Percentiles rank a stretch among this genome's conserved stretches.
Conservation (phyloP, 306 rosid genomes). For the Adenanthera pavonina region DNA sequence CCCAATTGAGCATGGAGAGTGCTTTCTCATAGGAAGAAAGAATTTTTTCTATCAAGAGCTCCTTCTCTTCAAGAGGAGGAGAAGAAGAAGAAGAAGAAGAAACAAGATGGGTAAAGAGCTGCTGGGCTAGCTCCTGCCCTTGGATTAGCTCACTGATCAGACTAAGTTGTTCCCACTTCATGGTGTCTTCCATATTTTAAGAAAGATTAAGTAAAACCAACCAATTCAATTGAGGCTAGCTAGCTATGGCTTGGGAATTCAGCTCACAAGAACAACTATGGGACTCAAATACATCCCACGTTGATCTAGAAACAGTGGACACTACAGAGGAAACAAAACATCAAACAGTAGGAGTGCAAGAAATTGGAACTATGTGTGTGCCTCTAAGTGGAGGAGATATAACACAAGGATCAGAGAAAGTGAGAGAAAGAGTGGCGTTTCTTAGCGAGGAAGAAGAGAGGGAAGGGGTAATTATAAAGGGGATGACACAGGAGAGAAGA, state of each 20-base stretch:
- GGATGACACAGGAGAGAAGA: conserved; percentile 37
- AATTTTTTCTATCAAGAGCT: conserved; percentile 55
- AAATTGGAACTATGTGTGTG: not conserved
- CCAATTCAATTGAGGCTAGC: conserved; percentile 3
- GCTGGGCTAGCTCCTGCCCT: conserved; percentile 68
- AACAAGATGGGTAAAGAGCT: conserved; percentile 51
- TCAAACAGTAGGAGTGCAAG: conserved; percentile 13
- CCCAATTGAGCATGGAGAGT: conserved; percentile 46
- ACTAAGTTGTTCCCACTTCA: conserved; percentile 48
- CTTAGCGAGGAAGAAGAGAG: conserved; percentile 51
- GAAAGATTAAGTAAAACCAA: not conserved
- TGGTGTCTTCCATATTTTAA: conserved; percentile 46
- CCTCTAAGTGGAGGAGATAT: conserved; percentile 8
- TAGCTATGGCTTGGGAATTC: not conserved
- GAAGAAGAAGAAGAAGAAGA: conserved; percentile 52
- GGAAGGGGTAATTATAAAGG: conserved; percentile 44
- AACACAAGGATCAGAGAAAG: not conserved
- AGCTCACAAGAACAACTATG: not conserved
- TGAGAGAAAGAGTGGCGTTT: not conserved
- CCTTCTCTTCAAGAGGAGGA: conserved; percentile 48
- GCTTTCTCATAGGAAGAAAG: conserved; percentile 65
- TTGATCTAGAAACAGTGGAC: conserved; percentile 13
- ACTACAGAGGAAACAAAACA: not conserved
- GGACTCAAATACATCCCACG: not conserved
- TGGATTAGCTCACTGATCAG: conserved; percentile 60